Evolutionary conservation across 352 stramenopile species (phyloP), one percentile per base, ranked within the genome.

Genomic region (Phytophthora fragariaefolia): DNA sequence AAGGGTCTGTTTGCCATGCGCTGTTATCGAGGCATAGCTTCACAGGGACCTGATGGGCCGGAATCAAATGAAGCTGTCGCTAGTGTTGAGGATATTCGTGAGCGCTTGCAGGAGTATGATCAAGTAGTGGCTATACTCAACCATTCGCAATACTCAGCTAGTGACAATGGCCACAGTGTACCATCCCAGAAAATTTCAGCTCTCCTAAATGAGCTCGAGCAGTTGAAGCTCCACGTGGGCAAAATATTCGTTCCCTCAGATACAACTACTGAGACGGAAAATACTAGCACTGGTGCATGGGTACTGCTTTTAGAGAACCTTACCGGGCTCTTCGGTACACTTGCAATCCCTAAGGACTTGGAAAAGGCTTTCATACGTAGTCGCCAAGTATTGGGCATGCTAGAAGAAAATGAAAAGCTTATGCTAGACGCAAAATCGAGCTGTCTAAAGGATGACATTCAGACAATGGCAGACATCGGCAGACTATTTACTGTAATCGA

Each of bases 1-100:
- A 80, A 77, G 46, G 53, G 43, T 5, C 62, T 74, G 6, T 77
- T 85, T 23, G 66, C 55, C 2, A 66, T 87, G 49, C 66, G 72
- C 9, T 87, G 73, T 36, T 53, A 64, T 32, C 20, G 48, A 61
- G 49, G 53, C 23, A n/a, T 67, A 38, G 47, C 47, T n/a, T 38
- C 30, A 28, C 27, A 49, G 42, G 58, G 34, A n/a, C 10, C 18
- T 13, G 51, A 58, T 27, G 50, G 49, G 4, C 17, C 48, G 34
- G 38, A 65, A 34, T 27, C 53, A 22, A 47, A 22, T 5, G 38
- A 50, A 26, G 40, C 43, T 27, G 53, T 83, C 8, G 28, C 71
- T 15, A 52, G 38, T 20, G 46, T 71, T 27, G 58, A 72, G 0
- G 58, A 82, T 9, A 56, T 81, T 22, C 66, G 66, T 24, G 22